These are phyloP conservation scores for Yamadazyma sp. DNA, from an alignment of 805 yeast species.

Conservation along the genomic window DNA sequence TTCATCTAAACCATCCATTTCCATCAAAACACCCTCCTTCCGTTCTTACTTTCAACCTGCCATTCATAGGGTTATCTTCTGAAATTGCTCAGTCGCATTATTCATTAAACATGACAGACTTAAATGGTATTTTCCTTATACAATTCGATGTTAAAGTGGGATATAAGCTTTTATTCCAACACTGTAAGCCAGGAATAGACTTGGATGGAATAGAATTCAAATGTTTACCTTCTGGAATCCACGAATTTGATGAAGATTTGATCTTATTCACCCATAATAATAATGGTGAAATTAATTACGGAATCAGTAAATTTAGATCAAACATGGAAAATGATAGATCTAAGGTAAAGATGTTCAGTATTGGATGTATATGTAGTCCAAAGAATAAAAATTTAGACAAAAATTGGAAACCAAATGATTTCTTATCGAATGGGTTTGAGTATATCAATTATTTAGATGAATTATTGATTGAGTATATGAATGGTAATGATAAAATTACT, in stretches of 20 bases:
- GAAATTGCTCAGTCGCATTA: too few relatives aligned
- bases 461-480: conserved; percentile 21
- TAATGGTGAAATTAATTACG: conserved; percentile 27
- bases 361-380: conserved; percentile 37
- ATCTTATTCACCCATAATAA: conserved; percentile 28
- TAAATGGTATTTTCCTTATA: conserved; percentile 31
- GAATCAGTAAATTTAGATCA: conserved; percentile 29
- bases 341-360: conserved; percentile 36
- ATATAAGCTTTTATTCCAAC: conserved; percentile 36
- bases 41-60: too few relatives aligned
- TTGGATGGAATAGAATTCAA: conserved; percentile 37
- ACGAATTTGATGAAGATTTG: conserved; percentile 28
- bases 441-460: conserved; percentile 27
- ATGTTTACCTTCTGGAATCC: conserved; percentile 40
- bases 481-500: conserved; percentile 10
- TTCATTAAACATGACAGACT: too few relatives aligned
- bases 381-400: conserved; percentile 4
- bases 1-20: too few relatives aligned
- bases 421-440: conserved; percentile 37
- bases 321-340: conserved; percentile 16
- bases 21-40: too few relatives aligned
- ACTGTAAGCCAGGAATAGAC: conserved; percentile 16
- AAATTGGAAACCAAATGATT: conserved; percentile 36
- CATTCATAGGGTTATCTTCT: too few relatives aligned
- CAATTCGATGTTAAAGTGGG: conserved; percentile 36